Percentiles rank a stretch among this genome's conserved stretches.
phyloP scores from a whole-genome alignment of 2,329 filamentous ascomycete species.

The Lachnellula subtilissima region DNA sequence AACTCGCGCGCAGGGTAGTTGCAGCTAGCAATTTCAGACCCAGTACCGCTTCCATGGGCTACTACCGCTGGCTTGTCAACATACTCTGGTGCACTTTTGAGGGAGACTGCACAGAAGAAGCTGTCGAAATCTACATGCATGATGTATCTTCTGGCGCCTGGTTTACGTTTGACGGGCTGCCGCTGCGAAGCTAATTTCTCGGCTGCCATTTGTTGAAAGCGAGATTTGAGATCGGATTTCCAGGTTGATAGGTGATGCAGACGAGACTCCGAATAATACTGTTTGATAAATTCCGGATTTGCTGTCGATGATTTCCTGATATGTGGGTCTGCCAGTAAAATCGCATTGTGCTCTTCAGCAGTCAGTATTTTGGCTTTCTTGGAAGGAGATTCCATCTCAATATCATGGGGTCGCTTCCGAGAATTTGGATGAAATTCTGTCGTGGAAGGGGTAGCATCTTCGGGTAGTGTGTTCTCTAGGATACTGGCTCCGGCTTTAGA shows the following conservation, averaged over 20 bases:
- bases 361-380: slow-evolving; percentile 48
- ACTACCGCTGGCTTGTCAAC: slow-evolving; percentile 79
- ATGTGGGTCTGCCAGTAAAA: slow-evolving; percentile 76
- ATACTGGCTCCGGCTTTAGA: background rate
- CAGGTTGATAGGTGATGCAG: slow-evolving; percentile 93
- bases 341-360: slow-evolving; percentile 87
- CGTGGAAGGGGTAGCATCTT: background rate
- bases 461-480: background rate
- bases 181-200: slow-evolving; percentile 56
- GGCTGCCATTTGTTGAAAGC: slow-evolving; percentile 73
- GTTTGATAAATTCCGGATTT: slow-evolving; percentile 88
- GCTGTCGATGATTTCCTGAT: slow-evolving; percentile 85
- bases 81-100: slow-evolving; percentile 71
- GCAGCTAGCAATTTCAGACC: slow-evolving; percentile 94
- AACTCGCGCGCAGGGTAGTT: slow-evolving; percentile 87
- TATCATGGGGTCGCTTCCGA: slow-evolving; percentile 13
- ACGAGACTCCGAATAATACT: slow-evolving; percentile 92
- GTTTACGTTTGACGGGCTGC: slow-evolving; percentile 44
- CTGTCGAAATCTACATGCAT: slow-evolving; percentile 98
- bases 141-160: slow-evolving; percentile 71
- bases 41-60: slow-evolving; percentile 77
- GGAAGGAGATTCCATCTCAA: slow-evolving; percentile 11
- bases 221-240: slow-evolving; percentile 91
- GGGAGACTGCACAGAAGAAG: slow-evolving; percentile 93
- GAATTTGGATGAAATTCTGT: background rate